Percentiles rank a stretch among this genome's conserved stretches.
Evolutionary conservation across 2,329 filamentous ascomycete genomes (phyloP).

Genomic region (Pseudocercospora pini-densiflorae): DNA sequence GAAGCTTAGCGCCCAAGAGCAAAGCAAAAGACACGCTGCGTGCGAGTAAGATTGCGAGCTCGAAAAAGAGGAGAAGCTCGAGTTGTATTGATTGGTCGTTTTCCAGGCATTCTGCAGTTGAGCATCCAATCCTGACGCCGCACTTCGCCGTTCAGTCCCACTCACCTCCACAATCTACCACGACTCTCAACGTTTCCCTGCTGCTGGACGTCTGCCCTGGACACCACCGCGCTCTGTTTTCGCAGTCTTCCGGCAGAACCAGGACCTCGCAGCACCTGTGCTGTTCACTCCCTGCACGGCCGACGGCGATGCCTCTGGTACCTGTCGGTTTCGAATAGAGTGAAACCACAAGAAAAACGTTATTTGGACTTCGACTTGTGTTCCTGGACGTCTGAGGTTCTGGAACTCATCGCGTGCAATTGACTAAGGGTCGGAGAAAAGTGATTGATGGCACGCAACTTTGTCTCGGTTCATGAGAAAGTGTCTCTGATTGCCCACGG

Average conservation of each 20-base stretch:
- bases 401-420: not conserved
- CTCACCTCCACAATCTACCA: conserved; percentile 14
- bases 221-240: not conserved
- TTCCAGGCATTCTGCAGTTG: conserved; percentile 3
- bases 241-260: not conserved
- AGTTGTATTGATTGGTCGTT: conserved; percentile 14
- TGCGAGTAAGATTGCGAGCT: conserved; percentile 21
- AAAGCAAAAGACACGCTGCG: conserved; percentile 12
- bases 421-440: conserved; percentile 2
- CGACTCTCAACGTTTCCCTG: conserved; percentile 19
- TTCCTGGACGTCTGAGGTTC: not conserved
- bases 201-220: conserved; percentile 6
- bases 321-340: conserved; percentile 14
- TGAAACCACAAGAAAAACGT: conserved; percentile 16
- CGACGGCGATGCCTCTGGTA: conserved; percentile 8
- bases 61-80: conserved; percentile 9
- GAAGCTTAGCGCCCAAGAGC: conserved; percentile 23
- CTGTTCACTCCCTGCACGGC: conserved; percentile 8
- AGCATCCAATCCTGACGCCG: conserved; percentile 12
- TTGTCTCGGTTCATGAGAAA: not conserved
- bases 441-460: conserved; percentile 1
- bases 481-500: not conserved
- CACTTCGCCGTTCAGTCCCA: not conserved
- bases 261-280: not conserved
- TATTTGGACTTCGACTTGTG: conserved; percentile 12